Evolutionary conservation across 176 grass and related monocot species (phyloP).

Genomic region (Elymus sibiricus): DNA sequence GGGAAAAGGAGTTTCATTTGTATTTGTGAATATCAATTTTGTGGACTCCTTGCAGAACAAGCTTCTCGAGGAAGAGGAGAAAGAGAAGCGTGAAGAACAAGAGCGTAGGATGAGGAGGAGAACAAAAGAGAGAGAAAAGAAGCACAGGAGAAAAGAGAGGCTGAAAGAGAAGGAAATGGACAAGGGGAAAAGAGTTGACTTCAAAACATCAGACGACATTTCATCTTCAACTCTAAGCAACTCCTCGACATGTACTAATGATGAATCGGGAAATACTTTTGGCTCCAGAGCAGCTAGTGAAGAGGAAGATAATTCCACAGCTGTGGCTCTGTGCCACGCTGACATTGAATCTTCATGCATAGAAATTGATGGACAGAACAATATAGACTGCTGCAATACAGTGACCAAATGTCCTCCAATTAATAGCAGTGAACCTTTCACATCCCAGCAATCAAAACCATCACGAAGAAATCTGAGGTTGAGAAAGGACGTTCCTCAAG

Average conservation of each 20-base stretch:
- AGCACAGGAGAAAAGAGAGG: slow-evolving; percentile 89
- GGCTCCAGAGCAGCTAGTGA: slow-evolving; percentile 45
- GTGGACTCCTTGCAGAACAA: slow-evolving; percentile 52
- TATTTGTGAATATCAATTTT: slow-evolving; percentile 27
- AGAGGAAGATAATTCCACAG: slow-evolving; percentile 33
- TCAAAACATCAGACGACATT: slow-evolving; percentile 31
- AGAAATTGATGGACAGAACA: slow-evolving; percentile 22
- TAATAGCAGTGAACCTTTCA: slow-evolving; percentile 44
- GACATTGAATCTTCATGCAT: slow-evolving; percentile 27
- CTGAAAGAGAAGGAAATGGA: slow-evolving; percentile 82
- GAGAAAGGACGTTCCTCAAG: slow-evolving; percentile 45
- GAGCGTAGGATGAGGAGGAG: slow-evolving; percentile 82
- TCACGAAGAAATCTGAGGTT: slow-evolving; percentile 51
- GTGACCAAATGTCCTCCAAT: slow-evolving; percentile 30
- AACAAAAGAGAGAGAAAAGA: slow-evolving; percentile 94
- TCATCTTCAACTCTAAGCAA: slow-evolving; percentile 41
- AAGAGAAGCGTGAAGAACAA: slow-evolving; percentile 86
- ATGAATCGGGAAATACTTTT: slow-evolving; percentile 38
- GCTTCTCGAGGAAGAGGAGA: slow-evolving; percentile 98
- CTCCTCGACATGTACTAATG: slow-evolving; percentile 28
- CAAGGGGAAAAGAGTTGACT: slow-evolving; percentile 48
- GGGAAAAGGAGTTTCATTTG: neutral
- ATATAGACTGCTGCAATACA: slow-evolving; percentile 11
- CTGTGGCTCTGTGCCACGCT: slow-evolving; percentile 15
- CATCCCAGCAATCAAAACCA: slow-evolving; percentile 61